A percentile compares a stretch with the other conserved stretches of the same genome.
Conservation (phyloP, 139 green algal genomes). For the Micractinium conductrix region DNA sequence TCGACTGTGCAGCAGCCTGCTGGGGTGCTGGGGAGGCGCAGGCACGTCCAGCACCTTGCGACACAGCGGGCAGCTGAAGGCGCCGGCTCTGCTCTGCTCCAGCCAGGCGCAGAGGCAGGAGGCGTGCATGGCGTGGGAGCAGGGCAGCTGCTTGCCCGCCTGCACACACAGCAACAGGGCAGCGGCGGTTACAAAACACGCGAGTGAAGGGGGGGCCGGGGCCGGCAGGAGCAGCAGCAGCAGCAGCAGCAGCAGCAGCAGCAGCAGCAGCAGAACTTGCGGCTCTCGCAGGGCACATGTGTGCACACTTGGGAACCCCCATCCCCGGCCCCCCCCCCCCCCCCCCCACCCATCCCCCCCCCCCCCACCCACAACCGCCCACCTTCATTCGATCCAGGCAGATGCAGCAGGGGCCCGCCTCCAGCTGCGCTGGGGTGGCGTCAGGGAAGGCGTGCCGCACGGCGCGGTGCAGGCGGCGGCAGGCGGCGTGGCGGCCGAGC, state of each 20-base stretch:
- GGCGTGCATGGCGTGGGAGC: slow-evolving; percentile 94
- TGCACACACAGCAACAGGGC: background rate
- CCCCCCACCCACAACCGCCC: background rate
- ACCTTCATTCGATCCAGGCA: slow-evolving; percentile 43
- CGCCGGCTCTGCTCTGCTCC: slow-evolving; percentile 75
- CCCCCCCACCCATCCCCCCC: too few species aligned
- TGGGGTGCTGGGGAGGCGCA: background rate
- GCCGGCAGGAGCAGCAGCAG: background rate
- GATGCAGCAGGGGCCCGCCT: slow-evolving; percentile 35
- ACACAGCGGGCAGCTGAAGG: slow-evolving; percentile 93
- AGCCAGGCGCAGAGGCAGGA: slow-evolving; percentile 97
- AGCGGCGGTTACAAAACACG: too few species aligned
- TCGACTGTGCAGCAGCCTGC: background rate
- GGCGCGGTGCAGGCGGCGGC: slow-evolving; percentile 23
- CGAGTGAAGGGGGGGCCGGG: too few species aligned
- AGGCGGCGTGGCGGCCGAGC: slow-evolving; percentile 78
- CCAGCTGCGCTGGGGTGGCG: slow-evolving; percentile 4
- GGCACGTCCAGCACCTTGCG: slow-evolving; percentile 78
- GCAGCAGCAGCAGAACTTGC: background rate
- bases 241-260: background rate
- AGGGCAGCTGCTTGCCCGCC: slow-evolving; percentile 92
- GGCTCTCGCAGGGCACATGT: background rate
- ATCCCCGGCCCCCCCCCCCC: background rate
- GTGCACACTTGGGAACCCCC: background rate
- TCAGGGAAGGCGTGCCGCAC: slow-evolving; percentile 31